phyloP scores from a whole-genome alignment of 139 green algal genomes.

The Klebsormidium nitens region DNA sequence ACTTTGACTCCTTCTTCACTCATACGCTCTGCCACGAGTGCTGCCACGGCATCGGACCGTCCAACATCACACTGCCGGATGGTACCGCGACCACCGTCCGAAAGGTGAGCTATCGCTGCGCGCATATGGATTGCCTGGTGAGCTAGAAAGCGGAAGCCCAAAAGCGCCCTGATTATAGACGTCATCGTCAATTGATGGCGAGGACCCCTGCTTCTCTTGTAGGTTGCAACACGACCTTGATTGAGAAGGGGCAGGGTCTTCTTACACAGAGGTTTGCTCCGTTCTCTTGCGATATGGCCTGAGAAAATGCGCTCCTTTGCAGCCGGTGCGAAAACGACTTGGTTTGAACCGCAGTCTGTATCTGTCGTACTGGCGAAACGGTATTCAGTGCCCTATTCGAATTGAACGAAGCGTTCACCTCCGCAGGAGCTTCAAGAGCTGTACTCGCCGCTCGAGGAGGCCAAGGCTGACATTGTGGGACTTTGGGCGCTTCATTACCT shows the following conservation, averaged over 20 bases:
- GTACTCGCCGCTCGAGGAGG: slow-evolving; percentile 10
- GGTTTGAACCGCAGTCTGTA: neutral
- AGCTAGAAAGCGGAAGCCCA: neutral
- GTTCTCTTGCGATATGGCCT: neutral
- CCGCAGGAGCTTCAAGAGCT: slow-evolving; percentile 9
- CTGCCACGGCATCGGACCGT: slow-evolving; percentile 12
- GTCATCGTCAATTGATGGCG: no score
- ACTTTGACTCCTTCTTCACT: slow-evolving; percentile 21
- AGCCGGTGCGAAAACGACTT: neutral
- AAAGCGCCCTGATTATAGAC: no score
- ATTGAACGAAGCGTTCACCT: neutral
- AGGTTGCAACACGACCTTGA: no score
- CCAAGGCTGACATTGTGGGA: slow-evolving; percentile 19
- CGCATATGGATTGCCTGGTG: neutral
- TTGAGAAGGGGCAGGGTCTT: neutral
- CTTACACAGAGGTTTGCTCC: neutral
- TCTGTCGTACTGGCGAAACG: no score
- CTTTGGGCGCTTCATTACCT: slow-evolving; percentile 20
- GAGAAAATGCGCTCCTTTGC: neutral
- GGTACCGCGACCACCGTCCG: slow-evolving; percentile 2
- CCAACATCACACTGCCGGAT: slow-evolving; percentile 1
- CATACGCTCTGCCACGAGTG: slow-evolving; percentile 24
- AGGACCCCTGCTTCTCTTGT: no score
- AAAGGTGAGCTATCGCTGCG: neutral
- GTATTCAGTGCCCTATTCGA: neutral